These are phyloP conservation scores for Plasmodium inui DNA, from an alignment of 169 alveolate species.

Conservation along the genomic window DNA sequence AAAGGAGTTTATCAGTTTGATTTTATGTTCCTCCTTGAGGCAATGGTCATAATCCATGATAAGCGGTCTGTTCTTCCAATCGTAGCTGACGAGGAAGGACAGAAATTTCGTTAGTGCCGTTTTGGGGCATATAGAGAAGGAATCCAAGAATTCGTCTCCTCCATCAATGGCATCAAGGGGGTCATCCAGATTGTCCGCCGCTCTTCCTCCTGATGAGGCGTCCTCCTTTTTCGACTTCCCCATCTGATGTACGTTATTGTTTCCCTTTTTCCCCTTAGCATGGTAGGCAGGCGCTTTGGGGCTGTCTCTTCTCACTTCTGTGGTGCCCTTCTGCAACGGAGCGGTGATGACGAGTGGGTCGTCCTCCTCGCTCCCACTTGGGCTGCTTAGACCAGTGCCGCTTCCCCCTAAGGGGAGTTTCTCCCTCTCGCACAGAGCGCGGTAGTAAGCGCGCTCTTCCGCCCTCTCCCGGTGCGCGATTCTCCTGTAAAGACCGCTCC, in stretches of 20 bases:
- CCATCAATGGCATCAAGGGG: not conserved
- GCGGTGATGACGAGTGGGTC: not conserved
- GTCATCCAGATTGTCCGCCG: not conserved
- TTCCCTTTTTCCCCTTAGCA: not conserved
- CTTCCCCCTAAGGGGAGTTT: not conserved
- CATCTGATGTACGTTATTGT: not conserved
- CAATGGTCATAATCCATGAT: conserved; percentile 26
- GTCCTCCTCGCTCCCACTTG: not conserved
- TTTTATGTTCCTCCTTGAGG: conserved; percentile 37
- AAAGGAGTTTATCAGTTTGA: conserved; percentile 19
- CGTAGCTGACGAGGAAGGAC: conserved; percentile 15
- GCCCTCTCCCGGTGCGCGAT: not conserved
- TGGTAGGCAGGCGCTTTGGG: not conserved
- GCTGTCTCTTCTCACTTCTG: not conserved
- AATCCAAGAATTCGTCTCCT: conserved; percentile 7
- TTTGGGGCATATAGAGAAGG: conserved; percentile 39
- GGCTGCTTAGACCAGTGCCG: not conserved
- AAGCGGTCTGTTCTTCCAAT: conserved; percentile 34
- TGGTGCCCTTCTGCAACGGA: not conserved
- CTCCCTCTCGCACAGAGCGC: not conserved
- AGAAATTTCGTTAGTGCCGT: conserved; percentile 14
- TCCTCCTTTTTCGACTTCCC: not conserved
- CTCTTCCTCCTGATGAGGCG: not conserved
- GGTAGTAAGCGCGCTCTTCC: not conserved
- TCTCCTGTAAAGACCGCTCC: not conserved